Base-by-base conservation (phyloP, 2,329 filamentous ascomycete species). In the Ophiobolus disseminans region DNA sequence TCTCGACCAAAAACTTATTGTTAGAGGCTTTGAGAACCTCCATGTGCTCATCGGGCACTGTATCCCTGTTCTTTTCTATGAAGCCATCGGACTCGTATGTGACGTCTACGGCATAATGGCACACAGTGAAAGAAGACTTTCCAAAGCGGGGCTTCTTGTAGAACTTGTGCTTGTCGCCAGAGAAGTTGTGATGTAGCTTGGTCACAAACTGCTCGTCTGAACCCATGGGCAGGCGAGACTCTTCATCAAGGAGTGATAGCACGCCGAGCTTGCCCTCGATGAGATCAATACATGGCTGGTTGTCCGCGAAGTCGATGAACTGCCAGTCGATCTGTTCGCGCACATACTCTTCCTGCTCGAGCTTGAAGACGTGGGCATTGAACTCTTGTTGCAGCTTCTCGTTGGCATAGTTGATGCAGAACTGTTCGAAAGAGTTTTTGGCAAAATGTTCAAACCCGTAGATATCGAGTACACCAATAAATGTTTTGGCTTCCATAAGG, bases 391-490 rank as follows among this genome's bases (percentile, higher is more conserved):
- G 94, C 45, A 99, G 80, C 77, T 99, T 99, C 76, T 99, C 94
- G 75, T 99, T 99, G 76, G 94, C 94, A 69, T 99, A 99, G 76
- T 99, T 99, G 83, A 99, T 99, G 77, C 94, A 99, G 76, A 99
- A 99, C 74, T 99, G 94, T 74, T 99, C 94, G 66, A 99, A 99
- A 0, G 94, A 99, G 78, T 99, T 99, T 81, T 97, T 97, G 55
- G 94, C 93, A 69, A 99, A 99, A 76, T 97, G 94, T 75, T 99
- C 94, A 69, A 99, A 99, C 57, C 93, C 93, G 75, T 97, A 97
- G 62, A 99, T 99, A 90, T 99, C 94, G 57, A 99, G 84, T 38
- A 99, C 94, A 74, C 94, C 94, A 65, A 99, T 99, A 75, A 99
- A 99, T 2, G 90, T 93, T 45, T 80, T 84, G 47, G 96, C 91